Evolutionary conservation across 164 flowering plant genomes (phyloP).

Genomic region (Vitis riparia): DNA sequence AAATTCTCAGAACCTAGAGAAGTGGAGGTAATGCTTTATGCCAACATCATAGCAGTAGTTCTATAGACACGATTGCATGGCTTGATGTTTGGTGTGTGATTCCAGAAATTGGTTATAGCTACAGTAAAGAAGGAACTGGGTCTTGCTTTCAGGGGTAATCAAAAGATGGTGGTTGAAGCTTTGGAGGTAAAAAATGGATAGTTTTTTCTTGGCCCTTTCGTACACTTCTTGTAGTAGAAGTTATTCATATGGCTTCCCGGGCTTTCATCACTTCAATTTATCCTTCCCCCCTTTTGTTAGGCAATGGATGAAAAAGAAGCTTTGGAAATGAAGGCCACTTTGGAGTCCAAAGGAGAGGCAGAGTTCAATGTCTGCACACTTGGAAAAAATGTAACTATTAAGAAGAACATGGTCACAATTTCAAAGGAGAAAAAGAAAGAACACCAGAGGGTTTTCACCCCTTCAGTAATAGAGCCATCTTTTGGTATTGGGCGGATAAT

Average conservation of each 20-base stretch:
- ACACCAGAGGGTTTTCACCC: conserved; percentile 77
- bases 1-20: conserved; percentile 69
- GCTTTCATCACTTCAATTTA: neutral
- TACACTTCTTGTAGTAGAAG: too few species aligned
- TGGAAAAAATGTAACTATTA: conserved; percentile 29
- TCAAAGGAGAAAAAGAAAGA: conserved; percentile 44
- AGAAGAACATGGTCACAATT: conserved; percentile 36
- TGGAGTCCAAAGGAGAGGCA: conserved; percentile 41
- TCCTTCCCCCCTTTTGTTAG: conserved; percentile 3
- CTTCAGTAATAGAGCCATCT: conserved; percentile 96
- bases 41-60: neutral
- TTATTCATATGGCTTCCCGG: too few species aligned
- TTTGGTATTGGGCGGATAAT: conserved; percentile 98
- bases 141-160: conserved; percentile 86
- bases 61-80: neutral
- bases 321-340: conserved; percentile 33
- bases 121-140: conserved; percentile 90
- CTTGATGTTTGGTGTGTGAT: neutral
- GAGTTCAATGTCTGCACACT: conserved; percentile 38
- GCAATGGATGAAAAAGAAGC: conserved; percentile 46
- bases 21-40: conserved; percentile 64
- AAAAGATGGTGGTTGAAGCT: conserved; percentile 87
- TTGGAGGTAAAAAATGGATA: conserved; percentile 60
- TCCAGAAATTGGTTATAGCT: conserved; percentile 77
- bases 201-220: too few species aligned